Evolutionary conservation across 176 grass and related monocot species (phyloP).

Genomic region (Avena atlantica): DNA sequence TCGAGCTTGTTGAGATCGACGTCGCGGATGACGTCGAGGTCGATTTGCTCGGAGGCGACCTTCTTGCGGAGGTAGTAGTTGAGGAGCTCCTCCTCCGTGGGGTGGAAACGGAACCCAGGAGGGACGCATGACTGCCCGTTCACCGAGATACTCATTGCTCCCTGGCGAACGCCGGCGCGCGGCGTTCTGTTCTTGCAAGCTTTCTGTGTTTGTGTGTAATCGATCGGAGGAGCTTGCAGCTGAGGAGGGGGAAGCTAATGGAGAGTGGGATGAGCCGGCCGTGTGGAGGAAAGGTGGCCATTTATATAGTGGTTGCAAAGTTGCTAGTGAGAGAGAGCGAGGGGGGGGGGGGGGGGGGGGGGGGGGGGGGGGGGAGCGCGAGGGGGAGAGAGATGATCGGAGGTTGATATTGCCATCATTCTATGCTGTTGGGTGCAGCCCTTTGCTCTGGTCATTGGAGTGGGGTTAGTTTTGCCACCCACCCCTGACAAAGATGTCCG

Average conservation of each 20-base stretch:
- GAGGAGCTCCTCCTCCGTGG: conserved; percentile 95
- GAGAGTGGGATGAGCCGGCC: neutral
- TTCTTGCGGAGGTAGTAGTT: conserved; percentile 97
- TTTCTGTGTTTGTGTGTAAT: neutral
- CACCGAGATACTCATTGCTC: conserved; percentile 89
- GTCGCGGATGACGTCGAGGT: conserved; percentile 96
- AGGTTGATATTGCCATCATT: conserved; percentile 55
- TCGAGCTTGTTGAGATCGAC: conserved; percentile 99
- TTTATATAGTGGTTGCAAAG: conserved; percentile 59
- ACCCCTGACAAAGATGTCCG: conserved; percentile 52
- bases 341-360: neutral
- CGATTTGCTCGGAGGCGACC: conserved; percentile 86
- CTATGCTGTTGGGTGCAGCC: conserved; percentile 45
- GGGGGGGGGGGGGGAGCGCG: neutral
- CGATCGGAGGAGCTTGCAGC: neutral
- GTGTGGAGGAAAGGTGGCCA: conserved; percentile 35
- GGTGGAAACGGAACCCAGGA: conserved; percentile 97
- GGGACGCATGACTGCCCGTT: conserved; percentile 98
- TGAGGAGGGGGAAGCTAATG: neutral
- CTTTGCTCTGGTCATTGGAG: conserved; percentile 28
- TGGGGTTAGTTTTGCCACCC: conserved; percentile 89
- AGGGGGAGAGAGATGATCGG: neutral
- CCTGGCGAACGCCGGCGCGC: neutral
- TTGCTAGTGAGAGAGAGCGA: neutral
- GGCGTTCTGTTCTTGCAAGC: neutral